Base-by-base conservation (phyloP, 2,329 filamentous ascomycete genomes). In the Reticulascus tulasneorum region DNA sequence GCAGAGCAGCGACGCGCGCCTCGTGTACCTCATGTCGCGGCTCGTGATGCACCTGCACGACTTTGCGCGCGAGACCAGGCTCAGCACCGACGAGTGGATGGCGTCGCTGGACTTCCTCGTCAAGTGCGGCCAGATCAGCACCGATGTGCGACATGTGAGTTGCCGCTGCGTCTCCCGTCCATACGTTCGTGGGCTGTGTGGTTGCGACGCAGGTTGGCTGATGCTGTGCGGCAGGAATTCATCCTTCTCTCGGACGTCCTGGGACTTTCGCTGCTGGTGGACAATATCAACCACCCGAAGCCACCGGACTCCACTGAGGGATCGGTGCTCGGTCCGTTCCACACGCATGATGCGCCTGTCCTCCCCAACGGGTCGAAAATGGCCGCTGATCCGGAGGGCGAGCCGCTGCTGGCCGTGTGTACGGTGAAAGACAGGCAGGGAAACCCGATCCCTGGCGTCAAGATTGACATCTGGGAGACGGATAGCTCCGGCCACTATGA, bases 311-410 rank as follows among this genome's bases (percentile, higher is more conserved):
- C 72, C 25, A 89, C 85, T 10, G 82, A 89, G 60, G 82, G 84
- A 41, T 86, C 83, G 1, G 82, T 90, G n/a, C 70, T 89, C 0
- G 84, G 85, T 0, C 85, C 84, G n/a, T 88, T 87, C 64, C 83
- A 89, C 62, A 86, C 82, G 0, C 80, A 85, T 52, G 82, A 87
- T 47, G 83, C 83, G 3, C 64, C 76, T 10, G 38, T 54, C 3
- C 60, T 71, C 6, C 41, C 58, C 2, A 61, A 73, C 22, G 84
- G 84, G 3, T 62, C 63, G 5, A 47, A 54, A 18, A 84, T 89
- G 53, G 77, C 77, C 1, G 71, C 75, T 34, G 84, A 87, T 43
- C 68, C 75, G 0, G 62, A 76, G 13, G 85, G 84, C 32, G 72
- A 82, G 38, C 74, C 81, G 0, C 69, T 84, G 34, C 68, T 89